These are phyloP conservation scores for Candida sphagnicola DNA, from an alignment of 805 yeast genomes.

Conservation along the genomic window DNA sequence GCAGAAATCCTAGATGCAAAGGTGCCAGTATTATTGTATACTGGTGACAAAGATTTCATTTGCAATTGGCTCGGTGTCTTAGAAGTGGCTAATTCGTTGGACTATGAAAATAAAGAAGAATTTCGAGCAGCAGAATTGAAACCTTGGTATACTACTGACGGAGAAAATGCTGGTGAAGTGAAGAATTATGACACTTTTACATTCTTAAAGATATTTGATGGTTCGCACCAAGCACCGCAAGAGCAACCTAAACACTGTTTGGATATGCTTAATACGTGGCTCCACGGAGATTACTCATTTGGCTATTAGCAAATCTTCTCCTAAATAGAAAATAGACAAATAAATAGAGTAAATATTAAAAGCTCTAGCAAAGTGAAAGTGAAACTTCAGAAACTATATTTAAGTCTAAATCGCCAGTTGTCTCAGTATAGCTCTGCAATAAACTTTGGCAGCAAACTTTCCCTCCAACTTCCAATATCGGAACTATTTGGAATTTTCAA, in stretches of 20 bases:
- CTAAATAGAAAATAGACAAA: too few relatives aligned
- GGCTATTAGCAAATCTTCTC: too few relatives aligned
- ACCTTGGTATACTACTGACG: not conserved
- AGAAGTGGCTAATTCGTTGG: not conserved
- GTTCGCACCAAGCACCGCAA: slow-evolving; percentile 39
- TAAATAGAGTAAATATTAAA: too few relatives aligned
- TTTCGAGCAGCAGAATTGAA: not conserved
- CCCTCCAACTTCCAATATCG: too few relatives aligned
- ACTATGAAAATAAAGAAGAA: slow-evolving; percentile 24
- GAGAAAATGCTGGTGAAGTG: slow-evolving; percentile 24
- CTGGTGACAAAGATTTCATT: not conserved
- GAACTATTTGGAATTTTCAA: too few relatives aligned
- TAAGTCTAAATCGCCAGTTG: too few relatives aligned
- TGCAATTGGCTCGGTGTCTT: not conserved
- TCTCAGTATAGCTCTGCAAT: too few relatives aligned
- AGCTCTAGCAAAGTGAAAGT: too few relatives aligned
- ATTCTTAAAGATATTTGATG: slow-evolving; percentile 31
- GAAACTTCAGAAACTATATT: too few relatives aligned
- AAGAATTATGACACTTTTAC: slow-evolving; percentile 28
- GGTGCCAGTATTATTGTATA: slow-evolving; percentile 66
- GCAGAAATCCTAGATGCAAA: slow-evolving; percentile 41
- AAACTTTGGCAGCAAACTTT: too few relatives aligned
- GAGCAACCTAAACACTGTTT: slow-evolving; percentile 32
- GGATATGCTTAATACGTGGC: slow-evolving; percentile 35
- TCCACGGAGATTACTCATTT: slow-evolving; percentile 19